These are phyloP conservation scores for Pseudonectria foliicola DNA, from an alignment of 2,329 filamentous ascomycete species.

Conservation along the genomic window DNA sequence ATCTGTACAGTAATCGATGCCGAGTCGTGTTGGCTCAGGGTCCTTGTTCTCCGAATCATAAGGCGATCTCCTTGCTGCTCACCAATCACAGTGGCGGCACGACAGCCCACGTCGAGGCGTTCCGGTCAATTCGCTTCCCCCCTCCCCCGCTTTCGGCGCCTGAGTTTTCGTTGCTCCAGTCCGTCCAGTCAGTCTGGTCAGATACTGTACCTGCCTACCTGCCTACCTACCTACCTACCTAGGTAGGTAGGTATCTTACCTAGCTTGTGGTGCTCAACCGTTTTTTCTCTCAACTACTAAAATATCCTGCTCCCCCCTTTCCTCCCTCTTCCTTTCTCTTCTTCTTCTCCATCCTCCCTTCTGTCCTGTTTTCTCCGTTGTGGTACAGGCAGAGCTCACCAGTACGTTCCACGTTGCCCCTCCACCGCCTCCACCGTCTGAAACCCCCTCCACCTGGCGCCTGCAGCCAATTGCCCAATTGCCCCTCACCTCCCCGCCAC, in stretches of 20 bases:
- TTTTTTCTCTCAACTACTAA: constrained; percentile 7
- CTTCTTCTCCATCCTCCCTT: constrained; percentile 10
- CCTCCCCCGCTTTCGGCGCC: constrained; percentile 31
- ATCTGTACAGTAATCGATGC: too few species aligned
- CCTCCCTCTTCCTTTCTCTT: constrained; percentile 14
- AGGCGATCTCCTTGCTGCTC: too few species aligned
- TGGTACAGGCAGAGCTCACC: constrained; percentile 21
- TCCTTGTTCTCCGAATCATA: background rate
- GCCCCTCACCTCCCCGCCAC: constrained; percentile 17
- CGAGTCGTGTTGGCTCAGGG: background rate
- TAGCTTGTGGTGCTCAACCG: constrained; percentile 13
- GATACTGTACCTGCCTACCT: too few species aligned
- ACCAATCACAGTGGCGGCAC: too few species aligned
- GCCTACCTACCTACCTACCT: too few species aligned
- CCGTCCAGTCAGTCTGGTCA: too few species aligned
- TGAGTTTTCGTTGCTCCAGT: constrained; percentile 14
- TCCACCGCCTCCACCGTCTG: too few species aligned
- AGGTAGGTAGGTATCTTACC: too few species aligned
- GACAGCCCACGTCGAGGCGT: too few species aligned
- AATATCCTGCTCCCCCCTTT: constrained; percentile 13
- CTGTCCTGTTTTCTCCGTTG: constrained; percentile 21
- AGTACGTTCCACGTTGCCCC: constrained; percentile 11
- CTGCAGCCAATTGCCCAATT: constrained; percentile 6
- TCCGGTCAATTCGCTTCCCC: constrained; percentile 18
- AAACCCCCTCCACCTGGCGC: background rate